phyloP scores from a whole-genome alignment of 768 basidiomycete genomes.

The Galerina sulciceps region DNA sequence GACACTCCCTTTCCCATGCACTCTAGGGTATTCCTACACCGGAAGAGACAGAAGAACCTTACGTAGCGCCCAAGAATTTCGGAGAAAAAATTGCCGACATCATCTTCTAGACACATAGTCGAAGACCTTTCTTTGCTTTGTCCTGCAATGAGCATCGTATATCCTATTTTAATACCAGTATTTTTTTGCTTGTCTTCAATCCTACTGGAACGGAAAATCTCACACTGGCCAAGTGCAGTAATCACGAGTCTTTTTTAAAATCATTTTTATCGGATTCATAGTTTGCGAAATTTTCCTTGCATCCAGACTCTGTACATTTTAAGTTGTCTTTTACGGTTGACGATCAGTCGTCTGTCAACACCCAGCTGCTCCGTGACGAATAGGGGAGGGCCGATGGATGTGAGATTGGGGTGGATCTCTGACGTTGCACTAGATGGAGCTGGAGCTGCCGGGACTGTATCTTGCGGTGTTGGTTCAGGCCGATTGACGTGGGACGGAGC shows the following conservation, averaged over 20 bases:
- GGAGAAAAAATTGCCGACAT: constrained; percentile 50
- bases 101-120: constrained; percentile 50
- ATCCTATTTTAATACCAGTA: not conserved
- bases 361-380: constrained; percentile 88
- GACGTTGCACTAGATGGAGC: constrained; percentile 2
- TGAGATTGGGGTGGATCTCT: constrained; percentile 43
- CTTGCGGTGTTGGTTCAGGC: constrained; percentile 6
- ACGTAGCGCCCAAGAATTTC: constrained; percentile 53
- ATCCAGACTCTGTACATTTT: constrained; percentile 99
- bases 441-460: constrained; percentile 3
- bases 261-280: constrained; percentile 11
- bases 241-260: not conserved
- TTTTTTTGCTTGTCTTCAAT: not conserved
- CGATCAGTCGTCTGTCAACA: constrained; percentile 85
- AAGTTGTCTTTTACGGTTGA: constrained; percentile 91
- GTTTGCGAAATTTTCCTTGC: constrained; percentile 81
- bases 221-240: not conserved
- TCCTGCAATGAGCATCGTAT: not conserved
- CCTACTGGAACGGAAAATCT: too few relatives aligned
- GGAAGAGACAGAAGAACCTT: constrained; percentile 69
- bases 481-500: not conserved
- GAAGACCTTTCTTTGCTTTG: not conserved
- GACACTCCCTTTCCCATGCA: not conserved
- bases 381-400: constrained; percentile 44
- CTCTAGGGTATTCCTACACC: constrained; percentile 64